Evolutionary conservation across 177 flowering plant species (phyloP).

Genomic region (Vitis hybrid): DNA sequence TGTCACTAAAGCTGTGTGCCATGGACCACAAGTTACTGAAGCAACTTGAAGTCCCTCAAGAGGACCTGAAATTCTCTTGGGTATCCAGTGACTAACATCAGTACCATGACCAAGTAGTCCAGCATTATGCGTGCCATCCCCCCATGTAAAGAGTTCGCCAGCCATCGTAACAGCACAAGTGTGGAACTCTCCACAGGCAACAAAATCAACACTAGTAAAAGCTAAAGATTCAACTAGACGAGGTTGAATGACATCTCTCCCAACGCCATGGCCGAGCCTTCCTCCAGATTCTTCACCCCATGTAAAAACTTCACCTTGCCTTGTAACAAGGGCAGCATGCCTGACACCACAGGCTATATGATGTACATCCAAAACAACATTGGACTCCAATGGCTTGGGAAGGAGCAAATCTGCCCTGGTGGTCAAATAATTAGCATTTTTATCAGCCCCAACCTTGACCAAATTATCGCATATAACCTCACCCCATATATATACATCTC

Average conservation of each 20-base stretch:
- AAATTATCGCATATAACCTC: conserved; percentile 69
- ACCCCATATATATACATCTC: conserved; percentile 97
- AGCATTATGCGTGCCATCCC: conserved; percentile 91
- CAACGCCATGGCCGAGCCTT: conserved; percentile 91
- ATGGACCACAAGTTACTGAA: conserved; percentile 87
- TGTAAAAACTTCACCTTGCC: conserved; percentile 91
- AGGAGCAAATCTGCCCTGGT: conserved; percentile 72
- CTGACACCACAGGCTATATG: conserved; percentile 87
- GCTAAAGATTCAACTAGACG: conserved; percentile 75
- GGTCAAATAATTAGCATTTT: conserved; percentile 37
- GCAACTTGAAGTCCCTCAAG: conserved; percentile 92
- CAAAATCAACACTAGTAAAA: conserved; percentile 58
- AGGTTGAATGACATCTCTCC: conserved; percentile 74
- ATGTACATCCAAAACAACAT: conserved; percentile 80
- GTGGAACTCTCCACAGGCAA: conserved; percentile 93
- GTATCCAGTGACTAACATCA: conserved; percentile 94
- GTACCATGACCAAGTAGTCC: conserved; percentile 96
- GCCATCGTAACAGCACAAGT: conserved; percentile 86
- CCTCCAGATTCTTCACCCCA: conserved; percentile 99
- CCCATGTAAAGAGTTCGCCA: conserved; percentile 97
- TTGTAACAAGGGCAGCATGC: conserved; percentile 86
- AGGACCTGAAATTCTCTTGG: conserved; percentile 86
- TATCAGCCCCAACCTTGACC: conserved; percentile 59
- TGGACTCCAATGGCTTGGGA: conserved; percentile 82
- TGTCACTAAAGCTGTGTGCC: conserved; percentile 93